Conservation (phyloP, 2,329 filamentous ascomycete species). For the Macroventuria anomochaeta region DNA sequence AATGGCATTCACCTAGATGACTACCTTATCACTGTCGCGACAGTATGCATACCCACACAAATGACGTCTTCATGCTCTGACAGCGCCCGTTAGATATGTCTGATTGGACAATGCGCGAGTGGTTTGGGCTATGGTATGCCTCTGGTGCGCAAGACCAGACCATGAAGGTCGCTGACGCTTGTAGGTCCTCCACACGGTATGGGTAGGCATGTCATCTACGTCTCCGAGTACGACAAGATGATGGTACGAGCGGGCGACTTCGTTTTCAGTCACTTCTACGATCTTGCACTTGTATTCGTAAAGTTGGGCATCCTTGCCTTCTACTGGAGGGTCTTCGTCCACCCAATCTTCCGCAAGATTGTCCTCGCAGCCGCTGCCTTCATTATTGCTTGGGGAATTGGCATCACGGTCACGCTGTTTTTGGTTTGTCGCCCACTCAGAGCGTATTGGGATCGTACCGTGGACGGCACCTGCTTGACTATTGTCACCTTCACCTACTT, state of each 20-base stretch:
- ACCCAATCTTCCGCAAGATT: conserved; percentile 37
- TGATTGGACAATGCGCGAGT: conserved; percentile 39
- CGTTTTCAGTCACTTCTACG: conserved; percentile 46
- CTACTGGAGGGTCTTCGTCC: conserved; percentile 43
- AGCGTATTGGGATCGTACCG: conserved; percentile 39
- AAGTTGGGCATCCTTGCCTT: conserved; percentile 45
- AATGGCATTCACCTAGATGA: conserved; percentile 45
- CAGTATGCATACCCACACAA: conserved; percentile 25
- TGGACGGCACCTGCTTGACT: conserved; percentile 36
- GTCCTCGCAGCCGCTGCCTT: conserved; percentile 40
- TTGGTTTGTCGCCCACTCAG: conserved; percentile 39
- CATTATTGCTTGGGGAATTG: conserved; percentile 40
- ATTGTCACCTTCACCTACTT: conserved; percentile 43
- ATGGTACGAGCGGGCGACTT: conserved; percentile 47
- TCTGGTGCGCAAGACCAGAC: background rate
- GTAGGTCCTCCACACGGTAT: conserved; percentile 43
- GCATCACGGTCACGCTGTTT: conserved; percentile 40
- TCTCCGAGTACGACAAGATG: conserved; percentile 33
- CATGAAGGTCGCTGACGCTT: conserved; percentile 17
- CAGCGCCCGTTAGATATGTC: conserved; percentile 29
- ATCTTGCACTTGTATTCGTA: conserved; percentile 40
- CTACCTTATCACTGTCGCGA: conserved; percentile 41
- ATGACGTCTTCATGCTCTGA: background rate
- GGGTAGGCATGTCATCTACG: conserved; percentile 41
- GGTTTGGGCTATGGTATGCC: conserved; percentile 38